phyloP scores from a whole-genome alignment of 257 asterid species.

The Fraxinus excelsior region DNA sequence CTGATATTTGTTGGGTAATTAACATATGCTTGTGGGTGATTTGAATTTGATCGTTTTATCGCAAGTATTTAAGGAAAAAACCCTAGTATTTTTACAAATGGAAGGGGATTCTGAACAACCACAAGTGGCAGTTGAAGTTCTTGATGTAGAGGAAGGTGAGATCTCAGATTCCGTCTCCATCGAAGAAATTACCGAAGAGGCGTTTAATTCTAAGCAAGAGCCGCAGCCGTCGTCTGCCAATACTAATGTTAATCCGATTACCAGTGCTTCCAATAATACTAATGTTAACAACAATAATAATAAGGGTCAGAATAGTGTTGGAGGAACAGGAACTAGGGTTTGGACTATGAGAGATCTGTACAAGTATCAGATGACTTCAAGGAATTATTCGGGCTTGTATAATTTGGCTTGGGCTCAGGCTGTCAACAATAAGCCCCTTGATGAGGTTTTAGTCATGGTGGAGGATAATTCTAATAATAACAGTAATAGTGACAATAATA shows the following conservation, averaged over 20 bases:
- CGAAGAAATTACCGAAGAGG: slow-evolving; percentile 76
- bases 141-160: slow-evolving; percentile 91
- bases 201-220: slow-evolving; percentile 50
- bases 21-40: slow-evolving; percentile 32
- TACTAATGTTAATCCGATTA: slow-evolving; percentile 26
- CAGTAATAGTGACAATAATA: slow-evolving; percentile 26
- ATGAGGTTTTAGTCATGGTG: slow-evolving; percentile 72
- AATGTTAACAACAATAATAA: slow-evolving; percentile 26
- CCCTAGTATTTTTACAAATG: slow-evolving; percentile 39
- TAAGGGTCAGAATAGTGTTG: slow-evolving; percentile 27
- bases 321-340: slow-evolving; percentile 52
- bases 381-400: slow-evolving; percentile 64
- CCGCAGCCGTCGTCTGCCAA: slow-evolving; percentile 22
- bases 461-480: slow-evolving; percentile 35
- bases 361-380: slow-evolving; percentile 61
- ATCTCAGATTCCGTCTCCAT: slow-evolving; percentile 86
- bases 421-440: slow-evolving; percentile 85
- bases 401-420: slow-evolving; percentile 98
- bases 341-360: slow-evolving; percentile 82
- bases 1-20: neutral
- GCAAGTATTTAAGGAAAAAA: slow-evolving; percentile 23
- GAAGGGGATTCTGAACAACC: slow-evolving; percentile 53
- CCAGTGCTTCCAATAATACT: slow-evolving; percentile 24
- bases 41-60: slow-evolving; percentile 34
- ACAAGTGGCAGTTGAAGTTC: slow-evolving; percentile 34